Evolutionary conservation across 345 rosid genomes (phyloP).

Genomic region (Physaria fendleri): DNA sequence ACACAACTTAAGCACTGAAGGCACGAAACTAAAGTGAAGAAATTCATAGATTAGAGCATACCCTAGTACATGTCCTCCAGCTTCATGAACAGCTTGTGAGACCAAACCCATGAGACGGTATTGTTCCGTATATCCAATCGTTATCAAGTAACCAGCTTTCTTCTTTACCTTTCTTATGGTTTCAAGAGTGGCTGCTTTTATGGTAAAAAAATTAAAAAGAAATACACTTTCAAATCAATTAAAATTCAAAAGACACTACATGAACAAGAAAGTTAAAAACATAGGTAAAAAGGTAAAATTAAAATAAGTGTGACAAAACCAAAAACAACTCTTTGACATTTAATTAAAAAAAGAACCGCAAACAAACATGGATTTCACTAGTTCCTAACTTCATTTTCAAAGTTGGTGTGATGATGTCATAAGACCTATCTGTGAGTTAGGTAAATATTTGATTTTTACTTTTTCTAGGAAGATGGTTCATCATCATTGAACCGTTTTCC

Average conservation of each 20-base stretch:
- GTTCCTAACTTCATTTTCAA: constrained; percentile 18
- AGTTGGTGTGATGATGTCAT: constrained; percentile 28
- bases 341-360: background rate
- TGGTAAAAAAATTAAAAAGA: background rate
- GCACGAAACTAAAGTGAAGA: background rate
- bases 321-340: background rate
- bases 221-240: background rate
- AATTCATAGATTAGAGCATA: constrained; percentile 10
- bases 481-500: constrained; percentile 29
- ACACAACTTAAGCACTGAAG: background rate
- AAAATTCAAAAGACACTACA: background rate
- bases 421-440: constrained; percentile 11
- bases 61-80: constrained; percentile 93
- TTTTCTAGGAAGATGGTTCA: constrained; percentile 18
- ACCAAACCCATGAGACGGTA: constrained; percentile 80
- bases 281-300: background rate
- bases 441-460: background rate
- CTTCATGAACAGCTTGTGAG: constrained; percentile 68
- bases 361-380: background rate
- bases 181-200: constrained; percentile 18
- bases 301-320: constrained; percentile 6
- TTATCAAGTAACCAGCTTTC: constrained; percentile 20
- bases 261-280: background rate
- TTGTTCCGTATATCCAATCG: constrained; percentile 19
- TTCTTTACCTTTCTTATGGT: constrained; percentile 11